These are phyloP conservation scores for Echinosophora koreensis DNA, from an alignment of 306 rosid genomes.

Conservation along the genomic window DNA sequence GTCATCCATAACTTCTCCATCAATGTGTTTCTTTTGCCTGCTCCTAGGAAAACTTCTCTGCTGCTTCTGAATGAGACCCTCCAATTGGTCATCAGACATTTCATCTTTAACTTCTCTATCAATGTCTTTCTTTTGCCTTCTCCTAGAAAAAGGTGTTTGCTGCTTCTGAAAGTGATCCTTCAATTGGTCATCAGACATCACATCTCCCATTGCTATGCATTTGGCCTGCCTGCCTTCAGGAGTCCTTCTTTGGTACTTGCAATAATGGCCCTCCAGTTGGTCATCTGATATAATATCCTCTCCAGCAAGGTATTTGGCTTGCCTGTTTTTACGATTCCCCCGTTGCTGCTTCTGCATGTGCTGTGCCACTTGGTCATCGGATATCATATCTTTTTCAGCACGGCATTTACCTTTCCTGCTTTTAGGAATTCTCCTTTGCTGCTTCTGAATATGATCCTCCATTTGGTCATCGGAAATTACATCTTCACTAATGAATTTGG, in stretches of 20 bases:
- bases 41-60: conserved; percentile 40
- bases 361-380: conserved; percentile 58
- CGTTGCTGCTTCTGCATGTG: conserved; percentile 47
- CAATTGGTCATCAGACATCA: conserved; percentile 51
- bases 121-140: conserved; percentile 48
- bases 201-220: conserved; percentile 47
- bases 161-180: conserved; percentile 46
- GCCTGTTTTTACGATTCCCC: conserved; percentile 66
- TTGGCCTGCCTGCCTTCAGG: conserved; percentile 45
- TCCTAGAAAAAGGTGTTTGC: conserved; percentile 38
- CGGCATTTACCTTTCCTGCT: conserved; percentile 41
- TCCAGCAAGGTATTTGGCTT: conserved; percentile 48
- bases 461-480: conserved; percentile 43
- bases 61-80: conserved; percentile 44
- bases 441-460: conserved; percentile 48
- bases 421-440: conserved; percentile 45
- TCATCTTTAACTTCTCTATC: conserved; percentile 48
- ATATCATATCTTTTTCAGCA: conserved; percentile 45
- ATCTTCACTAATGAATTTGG: conserved; percentile 34
- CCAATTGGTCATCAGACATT: conserved; percentile 52
- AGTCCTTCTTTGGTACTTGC: conserved; percentile 44
- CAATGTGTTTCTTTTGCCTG: conserved; percentile 48
- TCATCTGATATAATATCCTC: conserved; percentile 50
- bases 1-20: conserved; percentile 48
- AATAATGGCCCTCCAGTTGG: conserved; percentile 44